These are phyloP conservation scores for Postia placenta DNA, from an alignment of 768 basidiomycete species.

Conservation along the genomic window DNA sequence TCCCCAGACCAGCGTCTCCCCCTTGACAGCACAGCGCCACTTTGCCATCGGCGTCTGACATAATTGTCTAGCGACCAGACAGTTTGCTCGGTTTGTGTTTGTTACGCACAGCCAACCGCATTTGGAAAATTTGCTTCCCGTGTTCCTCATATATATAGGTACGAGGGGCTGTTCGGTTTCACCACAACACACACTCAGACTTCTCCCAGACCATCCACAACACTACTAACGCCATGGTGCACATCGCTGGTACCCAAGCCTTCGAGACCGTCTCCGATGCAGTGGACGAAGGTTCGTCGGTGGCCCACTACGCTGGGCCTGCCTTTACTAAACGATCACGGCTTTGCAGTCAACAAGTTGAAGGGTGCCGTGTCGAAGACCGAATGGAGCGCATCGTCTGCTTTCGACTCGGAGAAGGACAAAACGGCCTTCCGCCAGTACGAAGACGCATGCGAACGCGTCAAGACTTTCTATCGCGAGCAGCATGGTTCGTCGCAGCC, in stretches of 20 bases:
- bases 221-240: background rate
- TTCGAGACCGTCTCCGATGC: conserved; percentile 44
- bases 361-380: conserved; percentile 39
- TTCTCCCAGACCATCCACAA: background rate
- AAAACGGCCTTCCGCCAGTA: conserved; percentile 68
- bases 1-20: too few species aligned
- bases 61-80: background rate
- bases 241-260: background rate
- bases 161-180: background rate
- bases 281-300: conserved; percentile 38
- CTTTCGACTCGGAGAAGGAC: conserved; percentile 58
- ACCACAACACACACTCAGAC: background rate
- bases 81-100: background rate
- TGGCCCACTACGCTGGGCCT: background rate
- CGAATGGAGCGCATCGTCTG: conserved; percentile 45
- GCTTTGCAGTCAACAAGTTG: conserved; percentile 54
- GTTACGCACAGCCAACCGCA: too few species aligned
- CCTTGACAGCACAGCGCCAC: too few species aligned
- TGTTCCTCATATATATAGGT: background rate
- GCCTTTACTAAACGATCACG: too few species aligned
- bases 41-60: background rate
- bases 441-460: conserved; percentile 69
- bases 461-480: conserved; percentile 72
- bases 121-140: too few species aligned
- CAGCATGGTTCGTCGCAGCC: conserved; percentile 50